These are phyloP conservation scores for Saccharomyces hybrid DNA, from an alignment of 1,139 yeast genomes.

Conservation along the genomic window DNA sequence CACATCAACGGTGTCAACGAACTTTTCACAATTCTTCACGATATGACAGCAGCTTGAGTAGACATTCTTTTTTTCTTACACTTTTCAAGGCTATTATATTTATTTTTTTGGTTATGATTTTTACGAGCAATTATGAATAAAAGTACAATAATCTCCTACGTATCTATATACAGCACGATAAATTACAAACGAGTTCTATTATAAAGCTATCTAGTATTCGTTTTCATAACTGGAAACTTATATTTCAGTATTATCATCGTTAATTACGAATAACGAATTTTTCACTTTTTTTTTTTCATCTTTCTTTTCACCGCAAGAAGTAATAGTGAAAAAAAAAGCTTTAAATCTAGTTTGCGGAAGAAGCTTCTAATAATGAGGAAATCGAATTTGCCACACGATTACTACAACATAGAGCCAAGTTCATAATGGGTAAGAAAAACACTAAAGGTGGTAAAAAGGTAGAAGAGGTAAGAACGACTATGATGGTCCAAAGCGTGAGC, in stretches of 20 bases:
- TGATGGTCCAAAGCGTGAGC: constrained; percentile 88
- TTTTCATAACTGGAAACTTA: not conserved
- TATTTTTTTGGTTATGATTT: not conserved
- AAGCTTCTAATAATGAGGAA: not conserved
- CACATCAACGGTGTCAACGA: constrained; percentile 72
- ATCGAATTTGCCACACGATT: not conserved
- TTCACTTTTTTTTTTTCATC: not conserved
- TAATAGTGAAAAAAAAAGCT: not conserved
- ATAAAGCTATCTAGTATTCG: not conserved
- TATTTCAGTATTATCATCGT: not conserved
- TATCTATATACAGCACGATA: not conserved
- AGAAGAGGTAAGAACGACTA: constrained; percentile 98
- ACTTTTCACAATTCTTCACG: constrained; percentile 43
- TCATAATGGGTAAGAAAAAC: constrained; percentile 33
- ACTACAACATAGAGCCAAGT: not conserved
- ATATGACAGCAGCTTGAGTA: constrained; percentile 1
- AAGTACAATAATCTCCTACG: not conserved
- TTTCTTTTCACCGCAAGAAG: not conserved
- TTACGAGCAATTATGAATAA: not conserved
- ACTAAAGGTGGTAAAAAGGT: constrained; percentile 54
- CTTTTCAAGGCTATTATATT: not conserved
- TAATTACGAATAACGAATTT: not conserved
- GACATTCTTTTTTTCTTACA: not conserved
- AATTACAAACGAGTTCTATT: not conserved
- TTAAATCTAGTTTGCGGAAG: not conserved